phyloP scores from a whole-genome alignment of 2,329 filamentous ascomycete species.

The Cercospora nicotianae region DNA sequence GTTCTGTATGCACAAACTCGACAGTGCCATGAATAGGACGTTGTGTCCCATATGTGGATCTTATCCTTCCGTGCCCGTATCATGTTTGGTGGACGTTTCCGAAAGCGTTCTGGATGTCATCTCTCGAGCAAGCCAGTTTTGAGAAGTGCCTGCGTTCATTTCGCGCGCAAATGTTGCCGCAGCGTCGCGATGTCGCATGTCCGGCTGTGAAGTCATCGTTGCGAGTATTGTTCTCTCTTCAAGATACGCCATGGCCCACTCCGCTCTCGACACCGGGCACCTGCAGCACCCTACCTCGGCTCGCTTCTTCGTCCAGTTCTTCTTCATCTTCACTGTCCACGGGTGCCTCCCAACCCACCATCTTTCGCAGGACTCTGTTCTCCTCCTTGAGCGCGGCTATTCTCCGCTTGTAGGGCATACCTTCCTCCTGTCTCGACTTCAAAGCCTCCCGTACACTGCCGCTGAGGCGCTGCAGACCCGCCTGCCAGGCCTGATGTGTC shows the following conservation, averaged over 20 bases:
- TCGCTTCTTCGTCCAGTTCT: constrained; percentile 21
- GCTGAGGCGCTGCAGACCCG: constrained; percentile 45
- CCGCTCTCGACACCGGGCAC: constrained; percentile 10
- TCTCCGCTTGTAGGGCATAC: constrained; percentile 40
- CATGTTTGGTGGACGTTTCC: not conserved
- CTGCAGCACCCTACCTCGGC: constrained; percentile 10
- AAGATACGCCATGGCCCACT: constrained; percentile 8
- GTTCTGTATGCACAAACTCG: not conserved
- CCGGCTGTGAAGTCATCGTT: not conserved
- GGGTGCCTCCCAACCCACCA: constrained; percentile 49
- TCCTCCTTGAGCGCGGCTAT: constrained; percentile 49
- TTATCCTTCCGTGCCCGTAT: not conserved
- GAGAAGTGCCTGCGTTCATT: not conserved
- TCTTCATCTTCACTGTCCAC: constrained; percentile 44
- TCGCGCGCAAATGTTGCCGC: not conserved
- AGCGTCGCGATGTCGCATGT: not conserved
- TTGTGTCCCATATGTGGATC: not conserved
- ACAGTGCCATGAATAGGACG: not conserved
- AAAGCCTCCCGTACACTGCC: constrained; percentile 45
- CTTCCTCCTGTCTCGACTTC: constrained; percentile 41
- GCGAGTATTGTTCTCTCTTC: not conserved
- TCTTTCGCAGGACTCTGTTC: constrained; percentile 47
- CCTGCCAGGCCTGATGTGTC: constrained; percentile 53
- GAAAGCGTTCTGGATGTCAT: not conserved
- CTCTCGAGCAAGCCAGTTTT: not conserved